phyloP scores from a whole-genome alignment of 2,329 filamentous ascomycete species.

The Penicillium glabrum region DNA sequence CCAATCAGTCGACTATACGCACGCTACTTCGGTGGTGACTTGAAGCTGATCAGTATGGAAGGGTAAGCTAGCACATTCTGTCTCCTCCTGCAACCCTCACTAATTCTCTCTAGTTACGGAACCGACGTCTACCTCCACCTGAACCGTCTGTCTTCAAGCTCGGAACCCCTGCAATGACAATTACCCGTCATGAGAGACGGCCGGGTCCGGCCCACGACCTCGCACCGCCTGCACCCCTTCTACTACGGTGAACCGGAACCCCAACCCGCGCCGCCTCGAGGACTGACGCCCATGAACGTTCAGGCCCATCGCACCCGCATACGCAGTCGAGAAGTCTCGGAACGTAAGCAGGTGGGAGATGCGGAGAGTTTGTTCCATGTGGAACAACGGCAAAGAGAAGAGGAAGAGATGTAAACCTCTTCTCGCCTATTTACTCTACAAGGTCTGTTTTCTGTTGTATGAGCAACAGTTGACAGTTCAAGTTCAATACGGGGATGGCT shows the following conservation, averaged over 20 bases:
- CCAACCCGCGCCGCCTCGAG: slow-evolving; percentile 43
- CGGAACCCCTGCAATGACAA: slow-evolving; percentile 91
- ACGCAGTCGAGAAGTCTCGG: slow-evolving; percentile 72
- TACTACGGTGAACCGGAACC: slow-evolving; percentile 33
- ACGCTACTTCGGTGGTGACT: slow-evolving; percentile 92
- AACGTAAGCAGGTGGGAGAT: slow-evolving; percentile 88
- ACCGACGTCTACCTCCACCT: slow-evolving; percentile 98
- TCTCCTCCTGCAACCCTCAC: slow-evolving; percentile 10
- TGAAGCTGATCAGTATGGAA: slow-evolving; percentile 99
- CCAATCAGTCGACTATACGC: slow-evolving; percentile 94
- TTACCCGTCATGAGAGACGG: slow-evolving; percentile 85
- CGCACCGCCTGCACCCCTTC: slow-evolving; percentile 40
- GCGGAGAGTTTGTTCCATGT: slow-evolving; percentile 72
- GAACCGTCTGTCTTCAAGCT: slow-evolving; percentile 91
- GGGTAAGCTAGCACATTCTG: slow-evolving; percentile 64
- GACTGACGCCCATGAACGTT: slow-evolving; percentile 53
- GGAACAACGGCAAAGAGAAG: slow-evolving; percentile 29
- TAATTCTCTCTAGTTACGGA: slow-evolving; percentile 67
- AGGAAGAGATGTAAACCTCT: slow-evolving; percentile 16
- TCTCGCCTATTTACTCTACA: background rate
- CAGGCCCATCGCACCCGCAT: slow-evolving; percentile 68
- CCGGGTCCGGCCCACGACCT: slow-evolving; percentile 46
- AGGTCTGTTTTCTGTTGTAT: background rate
- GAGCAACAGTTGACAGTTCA: background rate
- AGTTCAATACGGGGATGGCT: background rate